A percentile compares a stretch with the other conserved stretches of the same genome.
Conservation (phyloP, 495 filamentous ascomycete species). For the Hypoxylon crocopeplum region DNA sequence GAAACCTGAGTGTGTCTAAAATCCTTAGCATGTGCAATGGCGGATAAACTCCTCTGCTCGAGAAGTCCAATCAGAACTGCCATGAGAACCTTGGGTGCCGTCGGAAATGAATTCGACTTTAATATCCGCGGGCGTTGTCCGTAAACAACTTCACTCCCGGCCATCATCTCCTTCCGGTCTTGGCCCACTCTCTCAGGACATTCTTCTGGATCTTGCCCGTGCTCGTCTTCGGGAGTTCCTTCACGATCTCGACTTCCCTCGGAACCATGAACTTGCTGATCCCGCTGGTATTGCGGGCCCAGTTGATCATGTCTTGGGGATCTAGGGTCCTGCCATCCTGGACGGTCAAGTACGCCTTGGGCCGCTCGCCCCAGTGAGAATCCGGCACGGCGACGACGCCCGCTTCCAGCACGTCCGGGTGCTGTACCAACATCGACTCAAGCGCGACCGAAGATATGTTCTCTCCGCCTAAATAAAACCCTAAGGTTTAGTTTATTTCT, state of each 20-base stretch:
- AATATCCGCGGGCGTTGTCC: too few relatives aligned
- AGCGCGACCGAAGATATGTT: constrained; percentile 95
- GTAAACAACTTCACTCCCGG: not conserved
- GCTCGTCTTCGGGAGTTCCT: constrained; percentile 92
- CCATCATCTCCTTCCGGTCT: constrained; percentile 48
- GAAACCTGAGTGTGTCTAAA: constrained; percentile 24
- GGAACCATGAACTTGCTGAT: constrained; percentile 98
- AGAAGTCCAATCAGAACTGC: not conserved
- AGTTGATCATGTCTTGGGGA: constrained; percentile 78
- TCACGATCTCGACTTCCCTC: constrained; percentile 86
- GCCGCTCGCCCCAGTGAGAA: constrained; percentile 91
- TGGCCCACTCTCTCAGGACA: constrained; percentile 86
- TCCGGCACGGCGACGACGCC: constrained; percentile 91
- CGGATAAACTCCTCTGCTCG: not conserved
- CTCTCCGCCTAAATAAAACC: constrained; percentile 73
- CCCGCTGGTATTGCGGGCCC: constrained; percentile 77
- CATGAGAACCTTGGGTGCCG: too few relatives aligned
- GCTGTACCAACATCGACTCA: constrained; percentile 88
- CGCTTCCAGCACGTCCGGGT: constrained; percentile 88
- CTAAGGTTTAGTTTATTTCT: not conserved
- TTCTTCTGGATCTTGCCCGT: constrained; percentile 98
- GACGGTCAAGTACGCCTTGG: constrained; percentile 91
- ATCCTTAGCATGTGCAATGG: not conserved
- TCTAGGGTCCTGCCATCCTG: constrained; percentile 65
- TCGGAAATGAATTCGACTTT: too few relatives aligned